Conservation (phyloP, 2,329 filamentous ascomycete species). For the Furcasterigmium furcatum region DNA sequence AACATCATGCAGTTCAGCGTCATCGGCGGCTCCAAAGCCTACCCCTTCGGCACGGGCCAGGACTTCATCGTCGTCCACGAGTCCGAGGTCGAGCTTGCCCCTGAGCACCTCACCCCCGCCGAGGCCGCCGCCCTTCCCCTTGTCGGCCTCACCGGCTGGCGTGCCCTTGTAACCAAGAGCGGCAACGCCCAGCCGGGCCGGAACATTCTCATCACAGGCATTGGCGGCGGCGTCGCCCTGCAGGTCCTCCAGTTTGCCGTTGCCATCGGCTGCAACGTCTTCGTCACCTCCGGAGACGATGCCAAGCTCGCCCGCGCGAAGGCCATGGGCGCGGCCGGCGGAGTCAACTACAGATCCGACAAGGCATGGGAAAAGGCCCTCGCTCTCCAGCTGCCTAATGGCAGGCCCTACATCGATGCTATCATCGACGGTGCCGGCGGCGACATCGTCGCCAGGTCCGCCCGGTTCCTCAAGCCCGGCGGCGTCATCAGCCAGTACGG, state of each 20-base stretch:
- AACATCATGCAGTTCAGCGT: constrained; percentile 56
- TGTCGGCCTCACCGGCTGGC: constrained; percentile 84
- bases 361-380: constrained; percentile 77
- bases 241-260: constrained; percentile 78
- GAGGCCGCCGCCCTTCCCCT: constrained; percentile 85
- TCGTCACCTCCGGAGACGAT: constrained; percentile 71
- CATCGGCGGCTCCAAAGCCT: constrained; percentile 64
- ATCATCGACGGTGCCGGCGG: constrained; percentile 91
- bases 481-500: constrained; percentile 86
- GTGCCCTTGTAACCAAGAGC: constrained; percentile 78
- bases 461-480: constrained; percentile 71
- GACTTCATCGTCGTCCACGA: constrained; percentile 70
- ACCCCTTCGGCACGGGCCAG: constrained; percentile 67
- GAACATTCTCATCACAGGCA: constrained; percentile 84
- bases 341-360: constrained; percentile 76
- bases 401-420: constrained; percentile 70
- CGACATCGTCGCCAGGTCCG: constrained; percentile 69
- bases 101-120: constrained; percentile 64
- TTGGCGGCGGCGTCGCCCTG: constrained; percentile 88
- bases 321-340: constrained; percentile 71
- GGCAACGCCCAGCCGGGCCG: constrained; percentile 58
- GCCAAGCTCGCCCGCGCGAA: constrained; percentile 74
- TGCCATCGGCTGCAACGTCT: constrained; percentile 73
- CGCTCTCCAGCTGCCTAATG: constrained; percentile 55
- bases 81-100: constrained; percentile 72